Conservation (phyloP, 2,329 filamentous ascomycete genomes). For the Alternaria consortialis region DNA sequence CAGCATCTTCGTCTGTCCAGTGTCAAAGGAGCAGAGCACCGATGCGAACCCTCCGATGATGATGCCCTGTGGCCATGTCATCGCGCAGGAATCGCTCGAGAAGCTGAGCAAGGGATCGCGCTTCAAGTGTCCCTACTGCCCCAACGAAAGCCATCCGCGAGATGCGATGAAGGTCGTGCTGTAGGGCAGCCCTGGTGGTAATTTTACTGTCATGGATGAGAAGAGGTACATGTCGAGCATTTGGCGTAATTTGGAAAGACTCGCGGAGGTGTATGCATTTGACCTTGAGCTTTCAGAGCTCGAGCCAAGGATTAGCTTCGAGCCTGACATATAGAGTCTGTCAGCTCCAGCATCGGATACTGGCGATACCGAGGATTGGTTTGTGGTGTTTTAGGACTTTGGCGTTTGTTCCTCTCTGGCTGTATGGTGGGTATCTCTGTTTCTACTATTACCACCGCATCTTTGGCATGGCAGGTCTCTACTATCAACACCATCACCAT, state of each 20-base stretch:
- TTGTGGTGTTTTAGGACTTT: background rate
- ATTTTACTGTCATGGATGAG: background rate
- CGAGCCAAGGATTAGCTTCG: background rate
- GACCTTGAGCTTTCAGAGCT: background rate
- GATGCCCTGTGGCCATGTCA: conserved; percentile 93
- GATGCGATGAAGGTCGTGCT: conserved; percentile 66
- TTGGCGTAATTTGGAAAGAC: background rate
- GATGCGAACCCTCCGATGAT: conserved; percentile 95
- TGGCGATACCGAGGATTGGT: conserved; percentile 1
- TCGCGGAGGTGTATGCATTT: background rate
- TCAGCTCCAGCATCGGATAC: background rate
- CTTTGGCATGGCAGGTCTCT: background rate
- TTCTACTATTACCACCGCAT: background rate
- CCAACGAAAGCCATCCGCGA: conserved; percentile 77
- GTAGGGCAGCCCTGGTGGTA: conserved; percentile 22
- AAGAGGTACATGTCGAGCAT: background rate
- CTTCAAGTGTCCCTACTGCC: conserved; percentile 98
- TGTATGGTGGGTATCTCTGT: background rate
- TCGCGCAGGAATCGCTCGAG: conserved; percentile 83
- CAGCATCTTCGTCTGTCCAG: conserved; percentile 96
- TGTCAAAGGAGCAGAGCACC: conserved; percentile 95
- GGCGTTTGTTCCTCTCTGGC: background rate
- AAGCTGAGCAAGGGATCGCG: conserved; percentile 79
- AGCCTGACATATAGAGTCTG: background rate
- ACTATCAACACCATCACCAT: background rate